Evolutionary conservation across 176 grass and related monocot species (phyloP), one percentile per base, ranked within the genome.

Genomic region (Bothriochloa decipiens): DNA sequence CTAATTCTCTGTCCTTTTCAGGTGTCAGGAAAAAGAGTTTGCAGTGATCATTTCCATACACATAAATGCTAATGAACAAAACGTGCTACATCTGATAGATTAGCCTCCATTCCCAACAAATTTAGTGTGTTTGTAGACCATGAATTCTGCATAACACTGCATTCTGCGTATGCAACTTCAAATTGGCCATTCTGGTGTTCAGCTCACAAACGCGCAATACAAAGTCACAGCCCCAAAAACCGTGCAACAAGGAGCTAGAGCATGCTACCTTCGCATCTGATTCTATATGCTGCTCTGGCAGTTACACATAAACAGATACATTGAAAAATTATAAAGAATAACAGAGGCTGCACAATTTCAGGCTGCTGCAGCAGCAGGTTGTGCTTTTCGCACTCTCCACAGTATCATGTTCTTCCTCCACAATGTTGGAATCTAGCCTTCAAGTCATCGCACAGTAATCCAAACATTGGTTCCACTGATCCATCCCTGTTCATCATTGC

Each of bases 351-450:
- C 13, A 76, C 22, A 85, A n/a, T 43, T 11, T 74, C 15, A 23
- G 10, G n/a, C 47, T 50, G 46, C 22, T 20, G 18, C 9, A 4
- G 11, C 40, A 14, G 52, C 6, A 3, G 16, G 42, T 57, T 11
- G 52, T 57, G 53, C 0, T 22, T 57, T 9, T 22, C 18, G 7
- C 53, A 57, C 53, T 3, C 22, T 57, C 53, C 18, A 55, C 20
- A 22, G 52, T 55, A 22, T 55, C 17, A 22, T 55, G 22, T 55
- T 55, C 17, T 55, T 55, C 43, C 46, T 52, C 82, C 83, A 86
- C 3, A 65, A 16, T 0, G 26, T 78, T 33, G 90, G 88, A 25
- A 98, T 95, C 86, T 95, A 92, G 15, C 89, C 93, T 71, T 95
- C 91, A 95, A 37, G 25, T 90, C 87, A 0, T 90, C 84, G 49